phyloP scores from a whole-genome alignment of 768 basidiomycete species.

The Thelephora aurantiotincta region DNA sequence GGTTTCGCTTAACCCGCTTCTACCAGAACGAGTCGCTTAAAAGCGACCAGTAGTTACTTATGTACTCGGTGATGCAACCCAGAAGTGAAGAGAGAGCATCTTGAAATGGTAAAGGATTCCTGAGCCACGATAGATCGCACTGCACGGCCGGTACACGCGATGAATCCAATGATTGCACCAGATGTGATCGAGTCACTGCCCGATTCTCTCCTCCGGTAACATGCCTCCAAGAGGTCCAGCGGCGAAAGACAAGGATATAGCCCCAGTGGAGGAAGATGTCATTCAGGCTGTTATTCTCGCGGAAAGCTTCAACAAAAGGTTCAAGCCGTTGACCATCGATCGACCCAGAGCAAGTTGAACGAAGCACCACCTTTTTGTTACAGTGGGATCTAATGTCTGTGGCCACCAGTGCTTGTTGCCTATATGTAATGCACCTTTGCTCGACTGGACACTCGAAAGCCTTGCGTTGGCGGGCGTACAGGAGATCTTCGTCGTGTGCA shows the following conservation, averaged over 20 bases:
- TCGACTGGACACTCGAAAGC: conserved; percentile 96
- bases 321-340: conserved; percentile 77
- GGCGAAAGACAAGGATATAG: conserved; percentile 50
- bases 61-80: too few species aligned
- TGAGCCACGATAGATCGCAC: too few species aligned
- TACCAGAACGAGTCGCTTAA: too few species aligned
- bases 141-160: too few species aligned
- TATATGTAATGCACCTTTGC: conserved; percentile 82
- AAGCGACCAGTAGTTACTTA: too few species aligned
- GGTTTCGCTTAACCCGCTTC: too few species aligned
- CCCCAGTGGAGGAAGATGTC: conserved; percentile 61
- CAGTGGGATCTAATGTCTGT: conserved; percentile 9
- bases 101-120: too few species aligned
- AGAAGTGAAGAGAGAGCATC: too few species aligned
- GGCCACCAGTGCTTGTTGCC: conserved; percentile 69
- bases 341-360: conserved; percentile 62
- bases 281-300: conserved; percentile 92
- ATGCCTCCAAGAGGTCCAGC: conserved; percentile 55
- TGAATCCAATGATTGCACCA: too few species aligned
- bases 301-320: conserved; percentile 91
- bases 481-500: conserved; percentile 90
- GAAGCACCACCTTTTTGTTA: conserved; percentile 3
- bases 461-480: conserved; percentile 91
- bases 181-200: background rate
- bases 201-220: background rate